A percentile compares a stretch with the other conserved stretches of the same genome.
Conservation (phyloP, 345 rosid genomes). For the Balakata baccata region DNA sequence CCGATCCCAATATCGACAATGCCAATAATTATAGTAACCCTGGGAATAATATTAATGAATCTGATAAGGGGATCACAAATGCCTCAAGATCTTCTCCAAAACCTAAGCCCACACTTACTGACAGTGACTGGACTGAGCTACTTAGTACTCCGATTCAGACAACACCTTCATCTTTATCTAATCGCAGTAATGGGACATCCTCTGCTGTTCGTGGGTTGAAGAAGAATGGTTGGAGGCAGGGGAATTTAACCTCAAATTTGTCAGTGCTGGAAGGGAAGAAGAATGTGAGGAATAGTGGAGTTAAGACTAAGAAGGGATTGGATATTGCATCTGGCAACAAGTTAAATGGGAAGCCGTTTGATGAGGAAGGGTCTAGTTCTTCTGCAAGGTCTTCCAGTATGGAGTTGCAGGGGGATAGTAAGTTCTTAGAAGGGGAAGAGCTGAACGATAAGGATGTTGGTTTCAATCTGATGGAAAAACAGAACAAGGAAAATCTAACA, state of each 20-base stretch:
- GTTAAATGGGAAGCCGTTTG: constrained; percentile 47
- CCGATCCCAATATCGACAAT: constrained; percentile 32
- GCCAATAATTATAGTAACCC: neutral
- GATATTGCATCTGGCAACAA: constrained; percentile 27
- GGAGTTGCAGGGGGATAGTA: constrained; percentile 40
- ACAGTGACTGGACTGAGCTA: constrained; percentile 86
- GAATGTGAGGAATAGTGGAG: constrained; percentile 34
- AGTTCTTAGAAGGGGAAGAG: constrained; percentile 23
- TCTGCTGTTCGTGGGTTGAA: constrained; percentile 41
- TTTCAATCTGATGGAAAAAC: constrained; percentile 14
- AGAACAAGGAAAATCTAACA: constrained; percentile 30
- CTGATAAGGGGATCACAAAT: constrained; percentile 32
- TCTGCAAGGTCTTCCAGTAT: constrained; percentile 47
- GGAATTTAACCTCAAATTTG: constrained; percentile 36
- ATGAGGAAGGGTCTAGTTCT: constrained; percentile 50
- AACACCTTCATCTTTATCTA: constrained; percentile 25
- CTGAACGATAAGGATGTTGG: constrained; percentile 28
- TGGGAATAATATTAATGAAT: constrained; percentile 18
- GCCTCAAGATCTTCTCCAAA: constrained; percentile 23
- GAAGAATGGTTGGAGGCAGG: constrained; percentile 49
- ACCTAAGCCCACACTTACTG: constrained; percentile 52
- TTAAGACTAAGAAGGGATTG: constrained; percentile 30
- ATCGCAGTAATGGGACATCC: constrained; percentile 40
- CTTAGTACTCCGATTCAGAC: constrained; percentile 49
- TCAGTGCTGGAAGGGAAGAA: constrained; percentile 45